Percentiles rank a stretch among this genome's conserved stretches.
These are phyloP conservation scores for Phytomonas francai DNA, from an alignment of 208 protist genomes.

Conservation along the genomic window DNA sequence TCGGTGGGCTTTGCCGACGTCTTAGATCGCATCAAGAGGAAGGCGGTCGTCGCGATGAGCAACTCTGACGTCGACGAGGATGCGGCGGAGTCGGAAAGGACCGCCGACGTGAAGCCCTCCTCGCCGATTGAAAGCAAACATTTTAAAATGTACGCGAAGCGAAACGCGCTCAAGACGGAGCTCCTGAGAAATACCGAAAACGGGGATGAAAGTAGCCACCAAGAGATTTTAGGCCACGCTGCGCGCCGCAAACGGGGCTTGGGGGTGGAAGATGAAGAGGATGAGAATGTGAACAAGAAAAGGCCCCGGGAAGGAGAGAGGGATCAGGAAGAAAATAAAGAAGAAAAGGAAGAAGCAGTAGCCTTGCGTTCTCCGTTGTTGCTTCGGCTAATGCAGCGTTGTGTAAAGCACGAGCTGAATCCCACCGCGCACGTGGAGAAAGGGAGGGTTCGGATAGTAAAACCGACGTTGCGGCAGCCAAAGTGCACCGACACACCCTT, in stretches of 20 bases:
- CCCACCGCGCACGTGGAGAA: constrained; percentile 24
- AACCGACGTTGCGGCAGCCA: constrained; percentile 64
- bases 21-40: constrained; percentile 56
- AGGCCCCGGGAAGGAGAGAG: background rate
- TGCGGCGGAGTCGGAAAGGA: constrained; percentile 11
- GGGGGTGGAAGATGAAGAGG: constrained; percentile 7
- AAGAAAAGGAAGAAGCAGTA: constrained; percentile 10
- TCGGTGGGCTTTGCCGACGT: constrained; percentile 85
- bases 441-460: constrained; percentile 52
- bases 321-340: background rate
- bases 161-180: constrained; percentile 81
- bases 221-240: constrained; percentile 61
- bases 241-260: constrained; percentile 28
- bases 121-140: constrained; percentile 42
- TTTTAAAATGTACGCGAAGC: constrained; percentile 80
- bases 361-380: constrained; percentile 65
- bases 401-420: constrained; percentile 52
- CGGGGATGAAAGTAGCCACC: constrained; percentile 12
- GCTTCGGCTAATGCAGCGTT: constrained; percentile 61
- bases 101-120: constrained; percentile 10
- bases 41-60: constrained; percentile 14
- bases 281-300: background rate
- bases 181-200: constrained; percentile 32
- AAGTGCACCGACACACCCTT: constrained; percentile 82
- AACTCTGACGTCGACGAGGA: constrained; percentile 24